phyloP scores from a whole-genome alignment of 805 yeast genomes.

The Metschnikowia sp. region DNA sequence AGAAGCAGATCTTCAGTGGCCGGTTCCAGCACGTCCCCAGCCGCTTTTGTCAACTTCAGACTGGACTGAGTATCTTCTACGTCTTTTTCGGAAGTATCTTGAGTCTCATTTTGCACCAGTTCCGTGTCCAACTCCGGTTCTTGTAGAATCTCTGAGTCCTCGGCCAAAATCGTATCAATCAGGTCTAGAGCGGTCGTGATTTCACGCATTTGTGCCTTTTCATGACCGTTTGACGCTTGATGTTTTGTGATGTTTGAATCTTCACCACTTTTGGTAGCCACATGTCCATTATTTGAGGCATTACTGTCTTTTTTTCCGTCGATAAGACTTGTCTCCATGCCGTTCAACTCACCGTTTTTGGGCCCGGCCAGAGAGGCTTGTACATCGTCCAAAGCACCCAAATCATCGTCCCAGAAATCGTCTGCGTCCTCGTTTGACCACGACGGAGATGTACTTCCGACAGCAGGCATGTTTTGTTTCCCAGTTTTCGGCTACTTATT shows the following conservation, averaged over 20 bases:
- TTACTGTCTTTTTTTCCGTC: too few relatives aligned
- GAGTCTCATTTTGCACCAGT: not conserved
- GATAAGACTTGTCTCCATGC: too few relatives aligned
- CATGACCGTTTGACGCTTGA: too few relatives aligned
- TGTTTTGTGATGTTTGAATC: too few relatives aligned
- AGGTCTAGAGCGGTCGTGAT: not conserved
- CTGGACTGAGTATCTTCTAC: too few relatives aligned
- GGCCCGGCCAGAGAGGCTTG: not conserved
- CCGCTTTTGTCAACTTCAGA: too few relatives aligned
- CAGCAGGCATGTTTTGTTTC: not conserved
- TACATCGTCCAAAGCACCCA: conserved; percentile 10
- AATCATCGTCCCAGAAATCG: conserved; percentile 13
- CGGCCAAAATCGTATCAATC: not conserved
- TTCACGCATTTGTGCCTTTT: not conserved
- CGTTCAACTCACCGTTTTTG: not conserved
- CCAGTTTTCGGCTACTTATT: too few relatives aligned
- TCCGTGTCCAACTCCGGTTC: not conserved
- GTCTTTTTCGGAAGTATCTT: too few relatives aligned
- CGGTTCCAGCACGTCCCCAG: too few relatives aligned
- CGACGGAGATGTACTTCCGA: conserved; percentile 9
- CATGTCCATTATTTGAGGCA: too few relatives aligned
- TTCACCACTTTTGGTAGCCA: too few relatives aligned
- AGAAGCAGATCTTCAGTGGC: too few relatives aligned
- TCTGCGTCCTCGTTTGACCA: conserved; percentile 13
- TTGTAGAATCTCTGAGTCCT: not conserved